phyloP scores from a whole-genome alignment of 768 basidiomycete species.

The Mycena chlorophos region DNA sequence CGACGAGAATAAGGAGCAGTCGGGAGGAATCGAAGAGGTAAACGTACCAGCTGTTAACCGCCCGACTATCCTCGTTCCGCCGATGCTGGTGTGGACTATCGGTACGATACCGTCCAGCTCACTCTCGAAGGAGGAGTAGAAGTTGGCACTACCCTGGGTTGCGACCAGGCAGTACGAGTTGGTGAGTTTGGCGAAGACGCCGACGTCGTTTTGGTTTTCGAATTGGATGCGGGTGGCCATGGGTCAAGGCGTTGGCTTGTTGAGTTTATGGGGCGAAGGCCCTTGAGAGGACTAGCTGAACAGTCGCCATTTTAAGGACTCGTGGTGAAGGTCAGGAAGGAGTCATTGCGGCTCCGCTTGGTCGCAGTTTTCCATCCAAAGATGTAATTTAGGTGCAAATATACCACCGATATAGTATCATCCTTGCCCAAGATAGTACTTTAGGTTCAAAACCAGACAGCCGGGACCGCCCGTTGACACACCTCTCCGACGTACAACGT shows the following conservation, averaged over 20 bases:
- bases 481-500: too few species aligned
- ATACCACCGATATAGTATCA: too few species aligned
- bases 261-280: not conserved
- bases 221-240: slow-evolving; percentile 63
- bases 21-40: not conserved
- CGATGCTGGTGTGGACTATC: slow-evolving; percentile 94
- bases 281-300: not conserved
- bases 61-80: slow-evolving; percentile 91
- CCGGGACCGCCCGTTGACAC: too few species aligned
- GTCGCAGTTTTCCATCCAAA: too few species aligned
- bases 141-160: slow-evolving; percentile 93
- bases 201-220: slow-evolving; percentile 93
- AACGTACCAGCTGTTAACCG: slow-evolving; percentile 85
- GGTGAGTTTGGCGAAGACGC: slow-evolving; percentile 96
- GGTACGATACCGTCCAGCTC: slow-evolving; percentile 92
- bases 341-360: not conserved
- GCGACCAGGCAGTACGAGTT: slow-evolving; percentile 97
- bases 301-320: too few species aligned
- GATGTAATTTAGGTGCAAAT: too few species aligned
- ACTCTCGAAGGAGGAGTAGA: slow-evolving; percentile 96
- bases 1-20: not conserved
- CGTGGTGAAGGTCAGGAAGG: too few species aligned
- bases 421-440: too few species aligned
- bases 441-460: too few species aligned
- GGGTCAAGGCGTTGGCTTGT: not conserved